A percentile compares a stretch with the other conserved stretches of the same genome.
phyloP scores from a whole-genome alignment of 2,329 filamentous ascomycete genomes.

The Macrophomina phaseolina region DNA sequence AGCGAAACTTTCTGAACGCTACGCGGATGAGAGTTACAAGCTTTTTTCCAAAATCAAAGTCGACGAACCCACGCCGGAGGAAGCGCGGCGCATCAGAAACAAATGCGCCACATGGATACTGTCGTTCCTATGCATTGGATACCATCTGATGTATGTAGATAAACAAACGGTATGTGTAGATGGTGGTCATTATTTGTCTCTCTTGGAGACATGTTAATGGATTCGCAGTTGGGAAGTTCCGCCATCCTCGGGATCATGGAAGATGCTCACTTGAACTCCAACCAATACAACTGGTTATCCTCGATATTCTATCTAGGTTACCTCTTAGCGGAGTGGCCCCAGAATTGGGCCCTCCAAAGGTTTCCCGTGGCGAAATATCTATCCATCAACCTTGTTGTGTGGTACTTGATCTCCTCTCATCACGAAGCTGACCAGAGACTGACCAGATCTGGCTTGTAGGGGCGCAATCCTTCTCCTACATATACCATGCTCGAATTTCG shows the following conservation, averaged over 20 bases:
- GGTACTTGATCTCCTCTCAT: neutral
- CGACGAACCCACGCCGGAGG: conserved; percentile 43
- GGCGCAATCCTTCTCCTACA: conserved; percentile 40
- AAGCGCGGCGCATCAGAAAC: conserved; percentile 40
- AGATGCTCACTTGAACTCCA: conserved; percentile 37
- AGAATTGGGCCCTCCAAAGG: conserved; percentile 35
- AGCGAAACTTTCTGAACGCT: conserved; percentile 46
- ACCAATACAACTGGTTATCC: conserved; percentile 37
- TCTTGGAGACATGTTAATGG: neutral
- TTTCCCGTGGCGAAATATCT: conserved; percentile 23
- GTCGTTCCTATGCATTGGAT: conserved; percentile 48
- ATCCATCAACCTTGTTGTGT: neutral
- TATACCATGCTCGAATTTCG: conserved; percentile 31
- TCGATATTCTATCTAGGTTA: conserved; percentile 33
- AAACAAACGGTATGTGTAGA: conserved; percentile 41
- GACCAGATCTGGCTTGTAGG: conserved; percentile 29
- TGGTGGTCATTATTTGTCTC: neutral
- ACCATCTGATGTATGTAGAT: conserved; percentile 50
- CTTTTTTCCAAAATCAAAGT: conserved; percentile 48
- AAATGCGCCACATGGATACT: conserved; percentile 47
- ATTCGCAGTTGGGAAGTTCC: conserved; percentile 32
- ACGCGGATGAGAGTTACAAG: conserved; percentile 52
- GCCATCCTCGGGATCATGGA: conserved; percentile 42
- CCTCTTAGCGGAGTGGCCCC: conserved; percentile 34
- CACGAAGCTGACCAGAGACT: neutral